A percentile compares a stretch with the other conserved stretches of the same genome.
Evolutionary conservation across 176 grass and related monocot genomes (phyloP).

Genomic region (Zea luxurians): DNA sequence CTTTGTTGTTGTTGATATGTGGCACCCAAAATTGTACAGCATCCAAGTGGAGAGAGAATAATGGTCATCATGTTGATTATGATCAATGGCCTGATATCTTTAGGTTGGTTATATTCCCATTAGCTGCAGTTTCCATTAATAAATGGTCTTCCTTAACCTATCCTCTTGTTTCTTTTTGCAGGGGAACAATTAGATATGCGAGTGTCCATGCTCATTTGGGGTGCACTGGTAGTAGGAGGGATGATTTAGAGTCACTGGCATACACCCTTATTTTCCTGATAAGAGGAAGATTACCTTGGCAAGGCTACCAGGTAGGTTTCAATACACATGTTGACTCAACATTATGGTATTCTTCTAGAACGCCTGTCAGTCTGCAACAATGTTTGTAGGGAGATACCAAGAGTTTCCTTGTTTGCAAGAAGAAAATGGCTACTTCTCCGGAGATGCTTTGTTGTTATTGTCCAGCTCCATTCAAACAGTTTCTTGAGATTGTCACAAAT

Average conservation of each 20-base stretch:
- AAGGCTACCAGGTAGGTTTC: constrained; percentile 88
- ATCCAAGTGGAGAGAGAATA: constrained; percentile 75
- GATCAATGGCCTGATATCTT: constrained; percentile 97
- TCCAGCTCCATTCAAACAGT: constrained; percentile 88
- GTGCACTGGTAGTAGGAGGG: constrained; percentile 87
- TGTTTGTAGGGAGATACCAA: constrained; percentile 86
- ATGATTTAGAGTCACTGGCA: constrained; percentile 91
- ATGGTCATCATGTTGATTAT: constrained; percentile 82
- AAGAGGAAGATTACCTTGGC: constrained; percentile 94
- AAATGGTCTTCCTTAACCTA: constrained; percentile 8
- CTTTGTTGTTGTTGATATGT: constrained; percentile 19
- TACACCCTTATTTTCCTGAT: constrained; percentile 94
- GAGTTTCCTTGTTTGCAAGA: constrained; percentile 95
- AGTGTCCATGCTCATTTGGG: constrained; percentile 97
- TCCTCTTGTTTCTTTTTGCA: constrained; percentile 42
- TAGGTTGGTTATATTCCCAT: constrained; percentile 50
- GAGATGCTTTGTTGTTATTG: constrained; percentile 80
- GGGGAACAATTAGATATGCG: constrained; percentile 94
- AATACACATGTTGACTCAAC: constrained; percentile 22
- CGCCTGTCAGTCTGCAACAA: constrained; percentile 23
- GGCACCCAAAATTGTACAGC: constrained; percentile 51
- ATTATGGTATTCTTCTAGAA: constrained; percentile 20
- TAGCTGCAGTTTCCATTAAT: constrained; percentile 22
- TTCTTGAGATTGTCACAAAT: constrained; percentile 84
- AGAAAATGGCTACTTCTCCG: constrained; percentile 86